Evolutionary conservation across 441 rosid genomes (phyloP).

Genomic region (Sinapis alba): DNA sequence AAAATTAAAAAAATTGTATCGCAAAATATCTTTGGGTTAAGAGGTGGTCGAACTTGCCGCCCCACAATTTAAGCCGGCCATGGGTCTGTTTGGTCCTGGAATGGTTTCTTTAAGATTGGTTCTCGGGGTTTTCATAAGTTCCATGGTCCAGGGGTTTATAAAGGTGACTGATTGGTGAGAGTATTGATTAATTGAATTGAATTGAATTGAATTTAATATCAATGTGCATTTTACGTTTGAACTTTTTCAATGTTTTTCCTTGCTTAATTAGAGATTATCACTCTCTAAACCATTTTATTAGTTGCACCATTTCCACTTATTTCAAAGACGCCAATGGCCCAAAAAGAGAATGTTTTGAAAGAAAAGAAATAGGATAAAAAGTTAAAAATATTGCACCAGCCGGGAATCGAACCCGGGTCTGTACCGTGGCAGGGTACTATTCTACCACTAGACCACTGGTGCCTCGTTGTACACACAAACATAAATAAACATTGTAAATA

Average conservation of each 20-base stretch:
- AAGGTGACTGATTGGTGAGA: neutral
- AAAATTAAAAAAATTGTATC: no score
- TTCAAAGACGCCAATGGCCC: neutral
- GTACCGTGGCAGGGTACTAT: slow-evolving; percentile 88
- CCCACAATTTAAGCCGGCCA: no score
- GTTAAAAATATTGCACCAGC: slow-evolving; percentile 45
- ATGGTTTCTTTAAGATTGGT: slow-evolving; percentile 31
- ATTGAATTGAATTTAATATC: slow-evolving; percentile 5
- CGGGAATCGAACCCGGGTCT: slow-evolving; percentile 89
- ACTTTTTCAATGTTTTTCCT: neutral
- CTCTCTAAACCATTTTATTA: neutral
- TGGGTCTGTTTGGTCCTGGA: slow-evolving; percentile 29
- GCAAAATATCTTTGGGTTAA: no score
- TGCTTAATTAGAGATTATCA: neutral
- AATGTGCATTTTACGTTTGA: slow-evolving; percentile 10
- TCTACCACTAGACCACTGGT: slow-evolving; percentile 61
- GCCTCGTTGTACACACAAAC: neutral
- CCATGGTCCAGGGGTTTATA: slow-evolving; percentile 6
- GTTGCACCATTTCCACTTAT: neutral
- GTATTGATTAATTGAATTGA: neutral
- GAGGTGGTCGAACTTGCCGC: no score
- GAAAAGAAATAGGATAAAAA: neutral
- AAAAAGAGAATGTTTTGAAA: neutral
- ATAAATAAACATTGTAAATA: neutral
- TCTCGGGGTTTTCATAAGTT: slow-evolving; percentile 24